A percentile compares a stretch with the other conserved stretches of the same genome.
Conservation (phyloP, 768 basidiomycete genomes). For the Mycena olivaceomarginata region DNA sequence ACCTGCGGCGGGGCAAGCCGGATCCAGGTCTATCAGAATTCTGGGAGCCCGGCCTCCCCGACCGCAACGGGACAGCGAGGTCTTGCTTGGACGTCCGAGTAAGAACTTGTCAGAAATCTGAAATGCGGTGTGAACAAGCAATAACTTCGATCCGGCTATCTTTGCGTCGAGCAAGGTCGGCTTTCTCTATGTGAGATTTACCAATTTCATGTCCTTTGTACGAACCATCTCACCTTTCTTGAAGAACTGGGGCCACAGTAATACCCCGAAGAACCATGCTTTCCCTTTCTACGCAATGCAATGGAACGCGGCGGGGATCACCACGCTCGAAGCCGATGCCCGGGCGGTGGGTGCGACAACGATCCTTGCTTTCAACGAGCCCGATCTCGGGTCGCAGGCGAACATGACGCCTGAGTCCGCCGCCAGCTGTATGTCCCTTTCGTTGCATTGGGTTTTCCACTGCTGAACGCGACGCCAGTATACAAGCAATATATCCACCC, state of each 20-base stretch:
- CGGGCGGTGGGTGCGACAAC: neutral
- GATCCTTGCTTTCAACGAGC: slow-evolving; percentile 19
- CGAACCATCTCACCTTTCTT: neutral
- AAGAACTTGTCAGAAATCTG: neutral
- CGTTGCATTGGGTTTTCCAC: neutral
- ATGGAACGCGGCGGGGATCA: slow-evolving; percentile 18
- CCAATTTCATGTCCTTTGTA: neutral
- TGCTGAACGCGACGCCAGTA: neutral
- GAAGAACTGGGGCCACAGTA: slow-evolving; percentile 25
- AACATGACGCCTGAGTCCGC: slow-evolving; percentile 22
- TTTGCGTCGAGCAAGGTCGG: slow-evolving; percentile 7
- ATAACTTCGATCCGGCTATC: slow-evolving; percentile 16
- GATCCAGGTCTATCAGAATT: slow-evolving; percentile 16
- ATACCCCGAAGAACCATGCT: slow-evolving; percentile 18
- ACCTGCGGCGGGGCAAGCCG: slow-evolving; percentile 23
- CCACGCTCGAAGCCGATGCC: slow-evolving; percentile 19
- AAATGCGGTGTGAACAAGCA: neutral
- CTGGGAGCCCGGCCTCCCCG: slow-evolving; percentile 2
- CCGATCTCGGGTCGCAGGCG: slow-evolving; percentile 8
- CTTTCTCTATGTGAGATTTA: slow-evolving; percentile 18
- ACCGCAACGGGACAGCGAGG: slow-evolving; percentile 3
- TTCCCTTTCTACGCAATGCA: slow-evolving; percentile 30
- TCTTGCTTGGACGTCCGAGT: slow-evolving; percentile 24
- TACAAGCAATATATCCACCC: slow-evolving; percentile 13
- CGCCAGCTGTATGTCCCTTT: slow-evolving; percentile 11